Percentiles rank a stretch among this genome's conserved stretches.
These are phyloP conservation scores for Leccinum imitatum DNA, from an alignment of 768 basidiomycete genomes.

Conservation along the genomic window DNA sequence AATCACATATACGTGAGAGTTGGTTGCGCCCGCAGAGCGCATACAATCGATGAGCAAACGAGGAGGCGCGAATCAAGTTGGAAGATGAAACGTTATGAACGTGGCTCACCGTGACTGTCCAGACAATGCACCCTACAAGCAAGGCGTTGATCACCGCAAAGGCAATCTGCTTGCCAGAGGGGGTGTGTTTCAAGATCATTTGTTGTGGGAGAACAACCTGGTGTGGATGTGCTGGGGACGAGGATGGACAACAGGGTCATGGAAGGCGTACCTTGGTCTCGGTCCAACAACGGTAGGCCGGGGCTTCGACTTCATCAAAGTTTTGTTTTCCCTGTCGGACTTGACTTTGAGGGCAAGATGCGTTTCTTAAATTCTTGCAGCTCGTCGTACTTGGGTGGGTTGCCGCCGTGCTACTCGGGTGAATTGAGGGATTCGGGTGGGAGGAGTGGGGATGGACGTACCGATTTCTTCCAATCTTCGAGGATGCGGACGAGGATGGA, in stretches of 20 bases:
- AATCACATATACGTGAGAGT: no score
- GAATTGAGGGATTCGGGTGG: neutral
- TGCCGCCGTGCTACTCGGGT: slow-evolving; percentile 59
- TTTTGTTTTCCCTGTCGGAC: slow-evolving; percentile 82
- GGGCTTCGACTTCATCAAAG: slow-evolving; percentile 85
- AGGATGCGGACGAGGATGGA: slow-evolving; percentile 74
- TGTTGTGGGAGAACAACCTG: slow-evolving; percentile 38
- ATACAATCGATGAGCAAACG: no score
- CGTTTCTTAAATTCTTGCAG: slow-evolving; percentile 74
- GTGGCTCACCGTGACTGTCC: no score
- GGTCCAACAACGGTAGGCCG: slow-evolving; percentile 82
- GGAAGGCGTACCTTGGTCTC: slow-evolving; percentile 41
- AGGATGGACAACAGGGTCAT: neutral
- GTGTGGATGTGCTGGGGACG: neutral
- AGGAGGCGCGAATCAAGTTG: no score
- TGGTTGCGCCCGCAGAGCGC: no score
- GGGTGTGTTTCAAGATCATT: no score
- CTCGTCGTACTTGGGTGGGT: slow-evolving; percentile 55
- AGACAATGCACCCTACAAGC: no score
- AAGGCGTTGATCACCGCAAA: no score
- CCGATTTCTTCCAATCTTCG: slow-evolving; percentile 78
- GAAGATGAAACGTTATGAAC: no score
- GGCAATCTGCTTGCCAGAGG: no score
- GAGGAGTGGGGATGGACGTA: slow-evolving; percentile 35
- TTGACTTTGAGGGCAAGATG: slow-evolving; percentile 63